Percentiles rank a stretch among this genome's conserved stretches.
phyloP scores from a whole-genome alignment of 257 asterid species.

The Eustoma russellianum region DNA sequence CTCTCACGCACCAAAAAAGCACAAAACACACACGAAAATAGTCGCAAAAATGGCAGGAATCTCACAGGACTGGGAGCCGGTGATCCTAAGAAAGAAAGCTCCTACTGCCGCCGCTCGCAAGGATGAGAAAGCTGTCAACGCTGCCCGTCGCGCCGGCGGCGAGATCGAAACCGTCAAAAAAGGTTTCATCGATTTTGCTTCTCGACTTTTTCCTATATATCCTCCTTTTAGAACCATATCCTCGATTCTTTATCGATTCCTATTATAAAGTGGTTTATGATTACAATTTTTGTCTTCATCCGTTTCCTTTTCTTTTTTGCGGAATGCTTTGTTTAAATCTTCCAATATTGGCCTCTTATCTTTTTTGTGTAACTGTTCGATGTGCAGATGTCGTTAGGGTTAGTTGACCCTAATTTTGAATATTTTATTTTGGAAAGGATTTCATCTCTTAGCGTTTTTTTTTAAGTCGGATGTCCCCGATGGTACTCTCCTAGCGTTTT shows the following conservation, averaged over 20 bases:
- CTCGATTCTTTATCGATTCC: not conserved
- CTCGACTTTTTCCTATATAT: not conserved
- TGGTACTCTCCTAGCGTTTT: too few species aligned
- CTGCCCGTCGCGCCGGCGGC: slow-evolving; percentile 93
- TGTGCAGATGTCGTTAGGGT: too few species aligned
- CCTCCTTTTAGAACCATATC: not conserved
- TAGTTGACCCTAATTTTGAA: too few species aligned
- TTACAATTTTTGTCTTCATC: not conserved
- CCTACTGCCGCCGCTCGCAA: slow-evolving; percentile 92
- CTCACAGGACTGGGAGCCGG: slow-evolving; percentile 92
- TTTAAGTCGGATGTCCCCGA: too few species aligned
- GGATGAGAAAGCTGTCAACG: slow-evolving; percentile 95
- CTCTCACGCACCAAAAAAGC: too few species aligned
- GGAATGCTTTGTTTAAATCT: not conserved
- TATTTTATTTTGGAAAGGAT: not conserved
- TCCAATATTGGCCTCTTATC: not conserved
- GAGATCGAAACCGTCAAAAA: slow-evolving; percentile 82
- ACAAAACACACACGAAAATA: too few species aligned
- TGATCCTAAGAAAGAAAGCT: slow-evolving; percentile 80
- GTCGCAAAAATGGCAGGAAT: slow-evolving; percentile 29
- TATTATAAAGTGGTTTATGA: not conserved
- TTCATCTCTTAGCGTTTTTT: too few species aligned
- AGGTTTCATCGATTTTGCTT: slow-evolving; percentile 23
- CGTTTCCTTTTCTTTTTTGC: not conserved
- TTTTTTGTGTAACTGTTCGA: too few species aligned